These are phyloP conservation scores for Chlamydomonas sphaeroides DNA, from an alignment of 139 green algal genomes.

Conservation along the genomic window DNA sequence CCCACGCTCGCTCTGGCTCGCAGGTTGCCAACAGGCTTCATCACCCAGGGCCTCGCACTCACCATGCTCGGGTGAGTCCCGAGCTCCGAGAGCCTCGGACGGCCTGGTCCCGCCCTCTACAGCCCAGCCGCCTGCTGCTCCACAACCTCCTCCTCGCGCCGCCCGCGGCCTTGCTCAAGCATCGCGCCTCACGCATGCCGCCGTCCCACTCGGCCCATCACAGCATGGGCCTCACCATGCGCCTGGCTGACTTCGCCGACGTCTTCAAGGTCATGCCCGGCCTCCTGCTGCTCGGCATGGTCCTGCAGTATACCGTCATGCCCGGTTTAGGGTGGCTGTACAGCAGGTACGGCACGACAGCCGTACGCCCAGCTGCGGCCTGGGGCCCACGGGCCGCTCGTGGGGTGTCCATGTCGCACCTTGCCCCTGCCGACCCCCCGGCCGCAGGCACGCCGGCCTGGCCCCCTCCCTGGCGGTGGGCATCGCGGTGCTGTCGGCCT, in stretches of 20 bases:
- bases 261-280: slow-evolving; percentile 53
- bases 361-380: too few species aligned
- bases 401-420: too few species aligned
- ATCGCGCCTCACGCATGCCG: too few species aligned
- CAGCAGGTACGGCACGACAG: too few species aligned
- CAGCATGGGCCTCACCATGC: slow-evolving; percentile 82
- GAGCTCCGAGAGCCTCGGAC: too few species aligned
- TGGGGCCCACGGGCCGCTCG: too few species aligned
- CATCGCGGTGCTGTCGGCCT: slow-evolving; percentile 49
- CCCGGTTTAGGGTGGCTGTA: slow-evolving; percentile 70
- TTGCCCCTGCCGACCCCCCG: too few species aligned
- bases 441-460: slow-evolving; percentile 33
- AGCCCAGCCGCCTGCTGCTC: too few species aligned
- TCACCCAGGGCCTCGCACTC: slow-evolving; percentile 18
- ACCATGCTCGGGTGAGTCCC: slow-evolving; percentile 72
- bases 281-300: slow-evolving; percentile 66
- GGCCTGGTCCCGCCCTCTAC: too few species aligned
- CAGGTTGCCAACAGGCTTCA: slow-evolving; percentile 35
- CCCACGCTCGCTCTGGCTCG: not conserved
- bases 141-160: too few species aligned
- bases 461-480: slow-evolving; percentile 30
- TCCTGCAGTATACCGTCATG: slow-evolving; percentile 86
- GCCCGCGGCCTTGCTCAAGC: too few species aligned
- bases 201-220: too few species aligned
- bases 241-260: slow-evolving; percentile 49